These are phyloP conservation scores for Truncatella angustata DNA, from an alignment of 2,329 filamentous ascomycete species.

Conservation along the genomic window DNA sequence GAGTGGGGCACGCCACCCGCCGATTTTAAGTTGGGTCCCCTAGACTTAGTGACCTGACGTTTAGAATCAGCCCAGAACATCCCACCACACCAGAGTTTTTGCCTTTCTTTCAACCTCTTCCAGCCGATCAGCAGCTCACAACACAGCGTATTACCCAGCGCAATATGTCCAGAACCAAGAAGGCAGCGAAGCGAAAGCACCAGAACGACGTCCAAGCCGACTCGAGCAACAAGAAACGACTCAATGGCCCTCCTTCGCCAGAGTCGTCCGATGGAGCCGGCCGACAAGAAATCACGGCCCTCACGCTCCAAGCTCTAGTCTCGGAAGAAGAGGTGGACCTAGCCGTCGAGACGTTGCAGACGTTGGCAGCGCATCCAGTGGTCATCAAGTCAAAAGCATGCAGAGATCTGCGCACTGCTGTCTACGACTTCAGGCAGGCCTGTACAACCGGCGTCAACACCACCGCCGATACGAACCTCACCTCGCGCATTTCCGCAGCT, in stretches of 20 bases:
- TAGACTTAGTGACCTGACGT: no score
- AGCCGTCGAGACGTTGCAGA: slow-evolving; percentile 61
- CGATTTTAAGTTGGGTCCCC: no score
- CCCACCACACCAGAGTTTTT: no score
- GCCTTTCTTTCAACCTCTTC: no score
- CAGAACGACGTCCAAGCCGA: slow-evolving; percentile 29
- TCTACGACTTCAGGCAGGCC: slow-evolving; percentile 67
- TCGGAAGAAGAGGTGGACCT: slow-evolving; percentile 66
- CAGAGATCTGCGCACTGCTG: slow-evolving; percentile 63
- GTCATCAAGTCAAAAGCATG: slow-evolving; percentile 69
- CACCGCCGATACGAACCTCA: slow-evolving; percentile 59
- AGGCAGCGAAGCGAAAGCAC: slow-evolving; percentile 43
- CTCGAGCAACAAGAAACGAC: slow-evolving; percentile 31
- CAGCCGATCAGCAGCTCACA: no score
- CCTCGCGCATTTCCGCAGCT: slow-evolving; percentile 64
- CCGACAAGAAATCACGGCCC: slow-evolving; percentile 37
- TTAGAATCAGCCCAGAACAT: no score
- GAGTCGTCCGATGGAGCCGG: slow-evolving; percentile 34
- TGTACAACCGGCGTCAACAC: slow-evolving; percentile 65
- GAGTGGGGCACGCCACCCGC: no score
- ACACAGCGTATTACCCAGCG: not conserved
- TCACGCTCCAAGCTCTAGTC: slow-evolving; percentile 47
- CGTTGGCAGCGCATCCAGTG: slow-evolving; percentile 56
- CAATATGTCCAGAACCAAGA: slow-evolving; percentile 43
- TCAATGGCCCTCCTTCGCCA: slow-evolving; percentile 22